Percentiles rank a stretch among this genome's conserved stretches.
Conservation (phyloP, 805 yeast species). For the Jamesozyma spencerorum region DNA sequence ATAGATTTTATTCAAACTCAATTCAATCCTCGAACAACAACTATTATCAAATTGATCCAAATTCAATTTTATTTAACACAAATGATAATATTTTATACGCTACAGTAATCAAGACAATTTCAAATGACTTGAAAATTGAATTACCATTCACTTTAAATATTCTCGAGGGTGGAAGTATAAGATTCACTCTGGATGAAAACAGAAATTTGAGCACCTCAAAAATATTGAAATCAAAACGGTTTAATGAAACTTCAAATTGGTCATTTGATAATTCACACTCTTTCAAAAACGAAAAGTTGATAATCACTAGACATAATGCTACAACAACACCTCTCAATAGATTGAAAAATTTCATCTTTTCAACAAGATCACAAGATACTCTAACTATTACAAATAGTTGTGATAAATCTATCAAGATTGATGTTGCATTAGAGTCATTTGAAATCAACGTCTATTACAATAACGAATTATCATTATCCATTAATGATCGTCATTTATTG, state of each 20-base stretch:
- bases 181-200: conserved; percentile 61
- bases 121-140: conserved; percentile 30
- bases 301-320: background rate
- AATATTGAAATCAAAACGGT: conserved; percentile 40
- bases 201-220: conserved; percentile 23
- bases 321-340: background rate
- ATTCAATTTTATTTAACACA: conserved; percentile 23
- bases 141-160: conserved; percentile 53
- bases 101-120: conserved; percentile 37
- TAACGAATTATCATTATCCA: conserved; percentile 38
- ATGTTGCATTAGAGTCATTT: conserved; percentile 36
- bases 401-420: conserved; percentile 32
- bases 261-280: conserved; percentile 33
- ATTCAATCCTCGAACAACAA: conserved; percentile 29
- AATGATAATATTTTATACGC: conserved; percentile 35
- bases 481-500: conserved; percentile 63
- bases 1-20: conserved; percentile 52
- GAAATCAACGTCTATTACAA: conserved; percentile 35
- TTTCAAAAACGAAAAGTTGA: background rate
- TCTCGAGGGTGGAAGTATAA: conserved; percentile 42
- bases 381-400: conserved; percentile 5
- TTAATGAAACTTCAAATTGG: conserved; percentile 50
- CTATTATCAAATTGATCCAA: conserved; percentile 36
- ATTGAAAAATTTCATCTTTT: background rate
- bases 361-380: background rate